Evolutionary conservation across 164 flowering plant species (phyloP).

Genomic region (Nymphaea colorata): DNA sequence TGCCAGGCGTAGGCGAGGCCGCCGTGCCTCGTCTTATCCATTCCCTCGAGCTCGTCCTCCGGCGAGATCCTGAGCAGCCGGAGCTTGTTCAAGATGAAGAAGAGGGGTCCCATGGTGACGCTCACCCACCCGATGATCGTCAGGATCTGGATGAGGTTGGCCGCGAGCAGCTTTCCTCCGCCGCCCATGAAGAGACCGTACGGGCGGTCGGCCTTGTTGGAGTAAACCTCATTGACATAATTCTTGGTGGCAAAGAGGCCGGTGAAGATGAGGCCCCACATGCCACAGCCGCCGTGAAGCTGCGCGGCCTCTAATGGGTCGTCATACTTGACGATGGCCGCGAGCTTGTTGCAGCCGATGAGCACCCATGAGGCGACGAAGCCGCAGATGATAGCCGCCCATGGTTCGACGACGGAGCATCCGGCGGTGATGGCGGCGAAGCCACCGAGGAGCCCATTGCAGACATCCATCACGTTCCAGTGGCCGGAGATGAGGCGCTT

Average conservation of each 20-base stretch:
- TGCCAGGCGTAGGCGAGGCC: slow-evolving; percentile 16
- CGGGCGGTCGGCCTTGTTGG: slow-evolving; percentile 22
- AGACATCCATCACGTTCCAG: slow-evolving; percentile 68
- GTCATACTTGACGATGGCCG: slow-evolving; percentile 39
- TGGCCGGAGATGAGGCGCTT: slow-evolving; percentile 47
- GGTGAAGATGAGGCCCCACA: slow-evolving; percentile 79
- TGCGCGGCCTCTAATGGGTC: slow-evolving; percentile 80
- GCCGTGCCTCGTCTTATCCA: slow-evolving; percentile 79
- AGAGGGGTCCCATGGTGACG: slow-evolving; percentile 66
- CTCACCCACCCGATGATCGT: slow-evolving; percentile 69
- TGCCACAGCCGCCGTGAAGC: slow-evolving; percentile 77
- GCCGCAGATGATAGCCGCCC: slow-evolving; percentile 78
- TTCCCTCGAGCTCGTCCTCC: slow-evolving; percentile 73
- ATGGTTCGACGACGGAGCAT: slow-evolving; percentile 77
- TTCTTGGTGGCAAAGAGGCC: slow-evolving; percentile 48
- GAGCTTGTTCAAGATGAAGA: slow-evolving; percentile 32
- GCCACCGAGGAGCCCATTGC: slow-evolving; percentile 70
- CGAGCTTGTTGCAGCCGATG: slow-evolving; percentile 42
- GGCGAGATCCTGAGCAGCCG: slow-evolving; percentile 49
- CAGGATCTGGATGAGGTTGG: slow-evolving; percentile 52
- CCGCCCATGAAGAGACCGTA: slow-evolving; percentile 85
- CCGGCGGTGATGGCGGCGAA: slow-evolving; percentile 70
- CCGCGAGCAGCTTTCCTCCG: slow-evolving; percentile 51
- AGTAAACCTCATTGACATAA: slow-evolving; percentile 48
- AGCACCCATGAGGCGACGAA: slow-evolving; percentile 51